Evolutionary conservation across 2,329 filamentous ascomycete genomes (phyloP), one percentile per base, ranked within the genome.

Genomic region (Exophiala phaeomuriformis): DNA sequence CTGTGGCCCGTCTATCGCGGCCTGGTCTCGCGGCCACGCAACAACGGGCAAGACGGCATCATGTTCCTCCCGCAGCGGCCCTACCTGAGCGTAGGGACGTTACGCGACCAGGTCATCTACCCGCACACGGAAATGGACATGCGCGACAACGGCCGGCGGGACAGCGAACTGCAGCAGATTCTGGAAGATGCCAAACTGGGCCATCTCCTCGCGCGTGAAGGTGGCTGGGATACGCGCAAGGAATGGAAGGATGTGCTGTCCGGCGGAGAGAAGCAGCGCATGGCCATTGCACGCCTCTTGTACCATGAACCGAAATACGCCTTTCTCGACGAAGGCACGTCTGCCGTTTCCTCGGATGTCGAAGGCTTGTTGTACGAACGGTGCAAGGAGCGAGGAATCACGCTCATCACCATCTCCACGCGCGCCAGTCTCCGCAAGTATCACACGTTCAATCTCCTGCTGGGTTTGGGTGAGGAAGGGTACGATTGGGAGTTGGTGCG

Each of bases 161-260:
- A 98, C 67, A 76, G 81, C 32, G 87, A 95, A 61, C 78, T 98
- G 19, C 81, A 85, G 66, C 77, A 77, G 29, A 81, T 94, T 2
- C 78, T 98, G 2, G 88, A 95, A 52, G 86, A 88, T 48, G 90
- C 90, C 0, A 82, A 82, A 52, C 77, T 98, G 0, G 91, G 90
- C 3, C 97, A 98, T 69, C 78, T 98, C 0, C 88, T 89, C 1
- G 83, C 90, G 46, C 83, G 93, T 10, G 93, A 98, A 75, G 93
- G 93, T 37, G 93, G 93, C 9, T 97, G 90, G 90, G 89, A 98
- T 66, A 93, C 89, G 3, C 81, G 89, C 52, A 97, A 98, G 71
- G 90, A 95, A 67, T 98, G 93, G 93, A 96, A 97, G 72, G 91
- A 97, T 63, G 89, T 98, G 3, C 77, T 98, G n/a, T 91, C 86